Conservation (phyloP, 2,329 filamentous ascomycete species). For the Cordyceps farinosa region DNA sequence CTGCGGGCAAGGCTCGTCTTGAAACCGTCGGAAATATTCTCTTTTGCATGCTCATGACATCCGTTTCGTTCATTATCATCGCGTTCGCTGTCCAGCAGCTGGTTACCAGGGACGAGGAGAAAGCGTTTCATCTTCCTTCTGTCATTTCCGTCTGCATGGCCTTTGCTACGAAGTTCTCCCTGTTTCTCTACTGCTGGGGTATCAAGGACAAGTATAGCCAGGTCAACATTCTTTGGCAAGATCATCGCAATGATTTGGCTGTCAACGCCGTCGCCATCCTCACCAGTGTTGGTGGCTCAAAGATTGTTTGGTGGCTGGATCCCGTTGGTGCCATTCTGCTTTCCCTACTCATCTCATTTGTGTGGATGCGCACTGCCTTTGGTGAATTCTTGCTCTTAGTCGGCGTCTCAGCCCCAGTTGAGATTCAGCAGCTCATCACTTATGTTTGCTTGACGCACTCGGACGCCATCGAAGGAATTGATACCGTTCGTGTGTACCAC, state of each 20-base stretch:
- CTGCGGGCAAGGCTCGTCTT: slow-evolving; percentile 87
- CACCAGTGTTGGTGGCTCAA: slow-evolving; percentile 85
- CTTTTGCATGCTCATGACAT: slow-evolving; percentile 94
- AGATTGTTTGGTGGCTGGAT: slow-evolving; percentile 92
- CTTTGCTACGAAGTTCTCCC: slow-evolving; percentile 74
- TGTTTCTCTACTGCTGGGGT: slow-evolving; percentile 92
- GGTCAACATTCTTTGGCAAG: slow-evolving; percentile 89
- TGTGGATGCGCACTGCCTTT: slow-evolving; percentile 86
- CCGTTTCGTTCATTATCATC: slow-evolving; percentile 88
- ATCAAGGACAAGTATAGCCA: slow-evolving; percentile 89
- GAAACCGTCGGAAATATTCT: slow-evolving; percentile 95
- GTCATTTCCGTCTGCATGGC: slow-evolving; percentile 82
- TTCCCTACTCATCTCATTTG: slow-evolving; percentile 68
- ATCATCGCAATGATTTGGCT: slow-evolving; percentile 94
- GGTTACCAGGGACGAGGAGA: slow-evolving; percentile 49
- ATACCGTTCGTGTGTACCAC: slow-evolving; percentile 93
- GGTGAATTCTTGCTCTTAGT: slow-evolving; percentile 88
- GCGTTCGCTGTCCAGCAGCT: slow-evolving; percentile 79
- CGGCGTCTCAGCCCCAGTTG: slow-evolving; percentile 79
- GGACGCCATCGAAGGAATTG: slow-evolving; percentile 74
- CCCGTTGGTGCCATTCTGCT: slow-evolving; percentile 85
- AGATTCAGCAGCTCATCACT: slow-evolving; percentile 89
- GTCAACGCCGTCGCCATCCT: slow-evolving; percentile 93
- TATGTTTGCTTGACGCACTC: slow-evolving; percentile 90
- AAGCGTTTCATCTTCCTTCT: slow-evolving; percentile 73